phyloP scores from a whole-genome alignment of 305 asterid species.

The Petunia hybrid region DNA sequence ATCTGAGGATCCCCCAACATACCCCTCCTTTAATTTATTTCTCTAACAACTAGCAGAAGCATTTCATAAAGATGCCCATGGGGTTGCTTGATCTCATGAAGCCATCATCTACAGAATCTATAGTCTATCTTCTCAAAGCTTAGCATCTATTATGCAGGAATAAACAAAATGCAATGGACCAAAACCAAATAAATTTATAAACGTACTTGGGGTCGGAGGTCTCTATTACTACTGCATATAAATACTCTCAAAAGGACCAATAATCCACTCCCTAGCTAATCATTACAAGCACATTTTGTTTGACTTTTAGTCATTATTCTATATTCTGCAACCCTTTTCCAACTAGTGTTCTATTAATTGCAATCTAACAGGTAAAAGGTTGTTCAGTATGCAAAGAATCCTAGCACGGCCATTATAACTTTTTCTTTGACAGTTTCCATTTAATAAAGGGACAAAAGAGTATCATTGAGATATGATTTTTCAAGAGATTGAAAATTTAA shows the following conservation, averaged over 20 bases:
- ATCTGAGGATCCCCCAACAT: neutral
- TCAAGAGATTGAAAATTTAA: no score
- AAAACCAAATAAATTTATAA: neutral
- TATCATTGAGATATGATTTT: neutral
- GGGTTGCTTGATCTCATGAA: neutral
- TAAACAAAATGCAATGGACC: conserved; percentile 8
- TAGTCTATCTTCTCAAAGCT: conserved; percentile 11
- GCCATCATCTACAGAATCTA: conserved; percentile 21
- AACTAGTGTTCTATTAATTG: neutral
- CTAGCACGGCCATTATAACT: no score
- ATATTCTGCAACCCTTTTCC: neutral
- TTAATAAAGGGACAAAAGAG: neutral
- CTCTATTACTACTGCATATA: neutral
- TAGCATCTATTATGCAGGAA: neutral
- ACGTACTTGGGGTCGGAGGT: neutral
- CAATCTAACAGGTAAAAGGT: no score
- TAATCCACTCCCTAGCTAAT: conserved; percentile 26
- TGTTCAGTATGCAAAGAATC: no score
- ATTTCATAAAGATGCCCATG: neutral
- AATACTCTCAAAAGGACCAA: neutral
- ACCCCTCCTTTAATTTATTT: neutral
- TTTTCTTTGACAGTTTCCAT: neutral
- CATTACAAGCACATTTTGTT: conserved; percentile 23
- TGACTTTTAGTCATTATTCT: neutral
- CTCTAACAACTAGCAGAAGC: neutral